These are phyloP conservation scores for Phytophthora litchii DNA, from an alignment of 352 stramenopile genomes.

Conservation along the genomic window DNA sequence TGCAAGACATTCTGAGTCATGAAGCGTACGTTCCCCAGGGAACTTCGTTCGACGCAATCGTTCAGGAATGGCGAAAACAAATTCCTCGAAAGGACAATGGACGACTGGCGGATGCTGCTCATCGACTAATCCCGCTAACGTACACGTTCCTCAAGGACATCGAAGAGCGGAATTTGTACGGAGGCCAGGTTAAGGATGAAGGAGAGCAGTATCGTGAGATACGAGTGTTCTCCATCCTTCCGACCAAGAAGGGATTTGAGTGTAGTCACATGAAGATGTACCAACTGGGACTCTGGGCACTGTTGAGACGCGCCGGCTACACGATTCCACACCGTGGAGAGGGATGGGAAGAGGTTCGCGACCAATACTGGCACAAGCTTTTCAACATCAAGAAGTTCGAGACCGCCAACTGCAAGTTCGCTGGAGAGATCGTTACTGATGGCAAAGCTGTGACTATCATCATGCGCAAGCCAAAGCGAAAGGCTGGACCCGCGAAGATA, in stretches of 20 bases:
- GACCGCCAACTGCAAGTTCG: not conserved
- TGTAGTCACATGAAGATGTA: constrained; percentile 32
- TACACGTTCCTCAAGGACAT: constrained; percentile 1
- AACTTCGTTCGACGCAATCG: not conserved
- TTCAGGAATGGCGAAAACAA: not conserved
- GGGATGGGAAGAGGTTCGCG: not conserved
- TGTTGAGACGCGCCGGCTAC: constrained; percentile 13
- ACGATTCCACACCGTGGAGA: not conserved
- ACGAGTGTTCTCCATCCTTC: constrained; percentile 14
- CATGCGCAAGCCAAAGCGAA: constrained; percentile 24
- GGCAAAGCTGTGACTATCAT: constrained; percentile 19
- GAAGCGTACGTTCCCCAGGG: not conserved
- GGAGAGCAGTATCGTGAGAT: constrained; percentile 2
- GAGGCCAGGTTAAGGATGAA: constrained; percentile 4
- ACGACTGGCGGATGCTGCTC: not conserved
- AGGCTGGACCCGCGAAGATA: not conserved
- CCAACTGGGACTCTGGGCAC: not conserved
- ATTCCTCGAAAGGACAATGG: not conserved
- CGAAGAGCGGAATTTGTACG: not conserved
- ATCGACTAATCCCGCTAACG: not conserved
- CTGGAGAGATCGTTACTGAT: constrained; percentile 1
- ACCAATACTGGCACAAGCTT: not conserved
- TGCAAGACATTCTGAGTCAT: not conserved
- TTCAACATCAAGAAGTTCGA: constrained; percentile 20
- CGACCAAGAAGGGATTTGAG: constrained; percentile 24